phyloP scores from a whole-genome alignment of 1,284 basidiomycete genomes.

The Puccinia sorghi region DNA sequence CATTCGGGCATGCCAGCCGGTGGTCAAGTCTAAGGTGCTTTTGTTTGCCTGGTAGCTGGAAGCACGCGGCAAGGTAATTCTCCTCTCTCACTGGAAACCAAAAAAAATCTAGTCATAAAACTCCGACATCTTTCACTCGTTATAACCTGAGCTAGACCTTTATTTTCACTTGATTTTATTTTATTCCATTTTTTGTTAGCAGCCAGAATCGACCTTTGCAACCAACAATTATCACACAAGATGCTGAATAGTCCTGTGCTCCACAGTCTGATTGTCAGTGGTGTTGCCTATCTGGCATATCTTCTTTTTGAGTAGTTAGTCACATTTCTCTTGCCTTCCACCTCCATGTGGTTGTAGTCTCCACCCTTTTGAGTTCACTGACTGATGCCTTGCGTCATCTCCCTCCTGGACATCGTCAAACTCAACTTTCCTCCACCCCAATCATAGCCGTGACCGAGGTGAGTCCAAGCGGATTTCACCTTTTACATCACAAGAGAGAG shows the following conservation, averaged over 20 bases:
- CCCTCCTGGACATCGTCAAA: background rate
- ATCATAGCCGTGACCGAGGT: constrained; percentile 4
- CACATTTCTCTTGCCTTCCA: background rate
- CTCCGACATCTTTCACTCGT: too few relatives aligned
- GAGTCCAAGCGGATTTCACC: background rate
- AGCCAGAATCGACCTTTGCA: too few relatives aligned
- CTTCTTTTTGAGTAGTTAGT: background rate
- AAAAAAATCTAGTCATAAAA: too few relatives aligned
- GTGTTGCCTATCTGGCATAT: constrained; percentile 11
- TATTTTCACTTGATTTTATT: too few relatives aligned
- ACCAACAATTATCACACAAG: background rate
- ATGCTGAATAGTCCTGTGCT: background rate
- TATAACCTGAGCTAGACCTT: too few relatives aligned
- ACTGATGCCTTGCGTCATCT: background rate
- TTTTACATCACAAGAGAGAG: background rate
- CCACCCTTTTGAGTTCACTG: background rate
- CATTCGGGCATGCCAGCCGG: background rate
- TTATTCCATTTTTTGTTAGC: too few relatives aligned
- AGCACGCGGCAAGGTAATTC: too few relatives aligned
- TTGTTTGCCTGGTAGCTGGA: too few relatives aligned
- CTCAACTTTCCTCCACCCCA: background rate
- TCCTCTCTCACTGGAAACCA: too few relatives aligned
- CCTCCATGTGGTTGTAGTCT: background rate
- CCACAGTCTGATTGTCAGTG: background rate
- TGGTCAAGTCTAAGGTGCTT: background rate